Base-by-base conservation (phyloP, 331 rosid species). In the Ulmus americana region DNA sequence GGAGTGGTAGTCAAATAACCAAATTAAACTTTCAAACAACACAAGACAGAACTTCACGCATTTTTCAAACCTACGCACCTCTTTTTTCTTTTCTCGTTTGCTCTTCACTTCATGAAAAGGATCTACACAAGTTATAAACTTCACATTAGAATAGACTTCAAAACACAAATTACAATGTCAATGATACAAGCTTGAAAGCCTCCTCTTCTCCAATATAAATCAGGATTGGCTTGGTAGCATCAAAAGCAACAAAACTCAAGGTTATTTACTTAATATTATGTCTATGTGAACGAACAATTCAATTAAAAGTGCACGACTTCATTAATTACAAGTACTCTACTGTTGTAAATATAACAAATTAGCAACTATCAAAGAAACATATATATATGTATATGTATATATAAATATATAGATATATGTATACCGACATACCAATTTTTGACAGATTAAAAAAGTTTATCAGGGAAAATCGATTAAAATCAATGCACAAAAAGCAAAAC, bases 41-140 rank as follows among this genome's bases (percentile, higher is more conserved):
- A 15, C 61, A 20, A 65, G 43, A 13, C 39, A 51, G 4, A 16
- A 46, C 8, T 5, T 35, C 6, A 8, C 41, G 77, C 48, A 66
- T 44, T 63, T 39, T 68, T 64, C 53, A 60, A 46, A 53, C 13
- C 43, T 53, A 70, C 87, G 39, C 60, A 89, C 97, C 97, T 92
- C 98, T 71, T 92, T 92, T 81, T 89, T 92, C 98, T 92, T 92
- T 49, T 89, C 98, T 11, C 98, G 90, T 63, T 92, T 92, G 89
- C 98, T 92, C 84, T 87, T 92, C 85, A 92, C 98, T 86, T 92
- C 98, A 39, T 92, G 98, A 79, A 92, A 92, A 80, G 98, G 86
- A 90, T 92, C 98, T 89, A 54, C 86, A 72, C 20, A 77, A 70
- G 11, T 15, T 15, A 44, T 0, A 51, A 77, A 22, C 70, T 40